phyloP scores from a whole-genome alignment of 2,329 filamentous ascomycete genomes.

The Pseudocercospora cruenta region DNA sequence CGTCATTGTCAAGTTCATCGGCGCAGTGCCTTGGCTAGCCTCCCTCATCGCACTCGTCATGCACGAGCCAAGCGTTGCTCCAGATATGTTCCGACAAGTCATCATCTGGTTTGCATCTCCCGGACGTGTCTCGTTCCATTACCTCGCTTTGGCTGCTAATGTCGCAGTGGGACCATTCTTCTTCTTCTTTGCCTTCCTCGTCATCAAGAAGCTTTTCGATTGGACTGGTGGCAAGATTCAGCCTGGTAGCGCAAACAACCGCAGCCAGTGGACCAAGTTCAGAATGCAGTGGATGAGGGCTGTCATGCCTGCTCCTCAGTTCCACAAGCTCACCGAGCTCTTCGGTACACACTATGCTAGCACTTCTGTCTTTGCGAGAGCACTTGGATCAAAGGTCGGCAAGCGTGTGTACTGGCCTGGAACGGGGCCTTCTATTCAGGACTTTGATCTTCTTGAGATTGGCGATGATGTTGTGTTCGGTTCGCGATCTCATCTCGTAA shows the following conservation, averaged over 20 bases:
- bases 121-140: conserved; percentile 55
- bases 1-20: conserved; percentile 47
- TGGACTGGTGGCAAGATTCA: conserved; percentile 35
- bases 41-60: conserved; percentile 51
- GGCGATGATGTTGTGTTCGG: conserved; percentile 65
- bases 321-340: conserved; percentile 55
- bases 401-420: conserved; percentile 62
- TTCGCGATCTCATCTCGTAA: conserved; percentile 58
- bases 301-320: conserved; percentile 49
- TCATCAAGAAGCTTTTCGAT: conserved; percentile 49
- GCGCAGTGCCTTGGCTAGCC: conserved; percentile 49
- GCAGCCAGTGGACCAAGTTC: conserved; percentile 49
- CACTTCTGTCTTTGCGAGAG: conserved; percentile 55
- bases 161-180: conserved; percentile 49
- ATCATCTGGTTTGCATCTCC: conserved; percentile 56
- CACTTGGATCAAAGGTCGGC: conserved; percentile 58
- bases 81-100: conserved; percentile 47
- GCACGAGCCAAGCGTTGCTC: conserved; percentile 39
- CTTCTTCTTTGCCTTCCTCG: conserved; percentile 48
- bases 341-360: conserved; percentile 61
- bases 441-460: conserved; percentile 60
- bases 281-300: conserved; percentile 50
- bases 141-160: conserved; percentile 51
- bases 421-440: conserved; percentile 57
- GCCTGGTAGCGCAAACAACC: conserved; percentile 38